Evolutionary conservation across 768 basidiomycete genomes (phyloP), one percentile per base, ranked within the genome.

Genomic region (Chalciporus piperatus): DNA sequence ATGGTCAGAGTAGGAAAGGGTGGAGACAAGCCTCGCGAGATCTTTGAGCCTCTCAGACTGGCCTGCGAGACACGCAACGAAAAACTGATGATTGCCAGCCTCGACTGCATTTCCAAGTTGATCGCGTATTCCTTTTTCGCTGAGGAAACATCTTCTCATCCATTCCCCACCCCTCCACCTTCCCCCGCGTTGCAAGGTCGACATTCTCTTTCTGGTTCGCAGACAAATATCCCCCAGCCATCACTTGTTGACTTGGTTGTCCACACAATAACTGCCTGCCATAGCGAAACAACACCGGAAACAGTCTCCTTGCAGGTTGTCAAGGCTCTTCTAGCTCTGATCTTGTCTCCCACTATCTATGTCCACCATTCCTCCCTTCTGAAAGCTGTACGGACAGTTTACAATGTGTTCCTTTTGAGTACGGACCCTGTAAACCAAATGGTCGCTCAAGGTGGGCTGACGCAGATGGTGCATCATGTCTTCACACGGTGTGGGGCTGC

Each of bases 381-480:
- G 58, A 98, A 98, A 69, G 93, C 94, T 25, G 91, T 99, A 28
- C 82, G 97, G 42, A 98, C 97, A 17, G 97, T 99, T 4, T 99
- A 98, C 74, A 98, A 99, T 67, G 87, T 99, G 52, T 99, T 98
- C 68, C 76, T 99, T 23, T 77, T 98, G 52, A 94, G 92, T 60
- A 78, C 80, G 19, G 92, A 96, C 62, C 80, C 87, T 5, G 89
- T 94, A 45, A 98, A 96, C 59, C 97, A 98, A 72, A 95, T 91
- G 76, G 96, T 99, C 33, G 97, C 97, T 16, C 97, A 99, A 70
- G 97, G 96, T 17, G 93, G 95, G 16, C 80, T 99, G 16, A 94
- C 93, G 0, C 97, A 99, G 69, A 98, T 99, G 86, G 94, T 98
- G 3, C 89, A 97, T 61, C 95, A 98, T 62, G 85, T 98, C 50